Evolutionary conservation across 2,329 filamentous ascomycete genomes (phyloP).

Genomic region (Fusarium metavorans): DNA sequence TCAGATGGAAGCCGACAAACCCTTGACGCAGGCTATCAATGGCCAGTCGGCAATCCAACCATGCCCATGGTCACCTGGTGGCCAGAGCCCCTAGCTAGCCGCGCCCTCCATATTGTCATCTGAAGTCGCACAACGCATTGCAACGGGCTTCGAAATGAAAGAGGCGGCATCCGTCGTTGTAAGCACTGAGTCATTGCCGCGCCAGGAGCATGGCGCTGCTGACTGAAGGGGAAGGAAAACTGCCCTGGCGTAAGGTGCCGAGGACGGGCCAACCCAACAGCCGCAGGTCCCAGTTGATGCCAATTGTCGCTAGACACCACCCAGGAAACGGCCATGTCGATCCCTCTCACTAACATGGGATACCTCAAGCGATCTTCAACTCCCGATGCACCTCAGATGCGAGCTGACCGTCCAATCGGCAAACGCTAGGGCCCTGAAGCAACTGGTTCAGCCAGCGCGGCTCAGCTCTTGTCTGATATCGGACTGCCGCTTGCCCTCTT

Average conservation of each 20-base stretch:
- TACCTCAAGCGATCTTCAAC: constrained; percentile 4
- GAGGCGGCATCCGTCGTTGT: background rate
- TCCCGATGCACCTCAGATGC: constrained; percentile 5
- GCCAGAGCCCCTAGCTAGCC: constrained; percentile 14
- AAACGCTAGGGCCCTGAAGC: background rate
- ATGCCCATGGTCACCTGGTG: constrained; percentile 8
- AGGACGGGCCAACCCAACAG: constrained; percentile 26
- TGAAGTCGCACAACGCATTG: background rate
- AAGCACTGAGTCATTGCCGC: constrained; percentile 14
- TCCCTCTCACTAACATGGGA: constrained; percentile 30
- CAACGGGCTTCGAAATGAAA: constrained; percentile 7
- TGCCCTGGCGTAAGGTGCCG: constrained; percentile 11
- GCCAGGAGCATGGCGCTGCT: background rate
- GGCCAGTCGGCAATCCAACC: constrained; percentile 1
- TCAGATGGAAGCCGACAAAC: constrained; percentile 4
- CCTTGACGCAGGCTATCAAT: constrained; percentile 9
- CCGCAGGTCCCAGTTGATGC: constrained; percentile 28
- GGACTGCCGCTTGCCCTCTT: background rate
- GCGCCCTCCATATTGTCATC: constrained; percentile 13
- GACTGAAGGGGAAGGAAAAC: constrained; percentile 10
- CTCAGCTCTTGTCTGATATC: background rate
- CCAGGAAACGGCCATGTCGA: constrained; percentile 35
- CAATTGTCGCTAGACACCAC: constrained; percentile 22
- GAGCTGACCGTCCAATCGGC: constrained; percentile 16
- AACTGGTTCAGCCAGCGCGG: background rate